Evolutionary conservation across 495 filamentous ascomycete species (phyloP), one percentile per base, ranked within the genome.

Genomic region (Lichina pygmaea): DNA sequence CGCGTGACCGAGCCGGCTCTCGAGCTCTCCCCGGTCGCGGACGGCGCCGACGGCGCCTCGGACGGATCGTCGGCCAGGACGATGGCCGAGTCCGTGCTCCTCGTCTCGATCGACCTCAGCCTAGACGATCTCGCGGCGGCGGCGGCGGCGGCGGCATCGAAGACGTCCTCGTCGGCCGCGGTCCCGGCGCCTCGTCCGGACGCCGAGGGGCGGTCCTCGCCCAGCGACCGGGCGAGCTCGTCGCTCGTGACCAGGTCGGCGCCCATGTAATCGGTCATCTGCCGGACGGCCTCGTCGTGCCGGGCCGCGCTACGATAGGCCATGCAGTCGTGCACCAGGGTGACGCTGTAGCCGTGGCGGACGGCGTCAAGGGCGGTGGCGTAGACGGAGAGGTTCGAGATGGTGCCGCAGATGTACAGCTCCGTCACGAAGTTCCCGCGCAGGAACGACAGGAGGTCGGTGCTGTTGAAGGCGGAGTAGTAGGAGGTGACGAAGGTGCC

Each of bases 281-380:
- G 71, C 33, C 67, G 67, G 50, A 94, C 63, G 3, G 89, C 78
- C 55, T 76, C 71, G 42, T 76, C 69, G 53, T 93, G 81, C 11
- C 81, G 72, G 13, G 62, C 59, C 45, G 75, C 68, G 52, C 64
- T 73, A 38, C 86, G 75, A 54, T 77, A 94, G 9, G 85, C 89
- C 39, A 93, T 66, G 55, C 86, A 94, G 55, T 97, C 85, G 42
- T 86, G 78, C 31, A 97, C 62, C 10, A 97, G 60, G 6, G 78
- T 84, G 47, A 93, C 80, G 24, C 73, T 69, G 51, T 89, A 77
- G 10, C 89, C 89, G 56, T 93, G 77, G 12, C 73, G 71, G 0
- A 81, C 86, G 2, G 89, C 89, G 53, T 94, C 89, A 42, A 92
- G 62, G 17, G 84, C 86, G 2, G 89, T 97, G 8, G 89, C 89